Conservation (phyloP, 2,329 filamentous ascomycete genomes). For the Diaporthe sp. region DNA sequence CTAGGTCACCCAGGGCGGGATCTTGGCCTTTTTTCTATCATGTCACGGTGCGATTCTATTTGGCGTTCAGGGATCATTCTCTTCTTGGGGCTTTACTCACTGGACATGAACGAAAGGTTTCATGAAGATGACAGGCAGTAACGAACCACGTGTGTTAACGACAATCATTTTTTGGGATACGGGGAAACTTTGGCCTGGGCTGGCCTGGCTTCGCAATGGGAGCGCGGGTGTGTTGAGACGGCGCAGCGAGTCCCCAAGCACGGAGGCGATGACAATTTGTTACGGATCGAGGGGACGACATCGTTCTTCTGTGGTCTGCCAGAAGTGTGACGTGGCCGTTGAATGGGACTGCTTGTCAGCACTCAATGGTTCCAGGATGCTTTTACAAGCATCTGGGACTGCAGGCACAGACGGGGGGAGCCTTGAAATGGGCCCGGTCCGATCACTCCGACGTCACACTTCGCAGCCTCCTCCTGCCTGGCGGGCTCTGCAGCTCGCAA, state of each 20-base stretch:
- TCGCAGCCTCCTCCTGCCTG: constrained; percentile 6
- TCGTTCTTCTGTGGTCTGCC: not conserved
- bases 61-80: constrained; percentile 30
- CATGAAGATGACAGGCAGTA: constrained; percentile 39
- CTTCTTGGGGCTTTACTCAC: constrained; percentile 28
- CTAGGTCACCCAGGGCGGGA: constrained; percentile 4
- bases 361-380: not conserved
- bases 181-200: constrained; percentile 12
- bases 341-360: not conserved
- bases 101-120: constrained; percentile 37
- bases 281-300: not conserved
- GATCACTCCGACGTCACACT: not conserved
- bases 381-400: not conserved
- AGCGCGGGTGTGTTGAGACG: not conserved
- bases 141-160: constrained; percentile 40
- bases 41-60: constrained; percentile 12
- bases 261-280: not conserved
- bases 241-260: not conserved
- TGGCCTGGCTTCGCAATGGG: not conserved
- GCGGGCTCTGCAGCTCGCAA: not conserved
- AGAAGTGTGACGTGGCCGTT: not conserved
- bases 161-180: constrained; percentile 29
- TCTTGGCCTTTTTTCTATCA: constrained; percentile 1
- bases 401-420: not conserved
- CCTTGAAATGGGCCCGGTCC: not conserved